Evolutionary conservation across 352 stramenopile genomes (phyloP).

Genomic region (Pythium dissotocum): DNA sequence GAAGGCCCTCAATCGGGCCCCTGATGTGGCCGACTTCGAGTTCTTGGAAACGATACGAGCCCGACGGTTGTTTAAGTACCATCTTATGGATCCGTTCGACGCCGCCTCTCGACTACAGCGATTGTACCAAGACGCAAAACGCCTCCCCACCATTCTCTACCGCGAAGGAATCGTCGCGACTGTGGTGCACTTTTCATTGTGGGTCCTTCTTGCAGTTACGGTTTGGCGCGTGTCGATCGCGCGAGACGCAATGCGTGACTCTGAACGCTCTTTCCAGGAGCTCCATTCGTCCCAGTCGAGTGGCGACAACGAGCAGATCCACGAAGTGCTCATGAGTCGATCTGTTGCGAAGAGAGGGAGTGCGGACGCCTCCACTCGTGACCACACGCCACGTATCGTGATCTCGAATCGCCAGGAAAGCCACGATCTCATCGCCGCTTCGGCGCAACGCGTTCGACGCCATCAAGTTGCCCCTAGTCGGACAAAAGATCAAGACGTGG

Average conservation of each 20-base stretch:
- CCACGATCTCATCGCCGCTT: neutral
- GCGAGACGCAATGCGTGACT: slow-evolving; percentile 33
- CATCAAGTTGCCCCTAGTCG: slow-evolving; percentile 18
- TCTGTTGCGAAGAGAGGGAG: neutral
- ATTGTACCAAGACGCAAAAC: slow-evolving; percentile 26
- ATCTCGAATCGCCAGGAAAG: slow-evolving; percentile 16
- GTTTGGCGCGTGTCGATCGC: slow-evolving; percentile 37
- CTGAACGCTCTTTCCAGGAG: slow-evolving; percentile 25
- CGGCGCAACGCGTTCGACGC: neutral
- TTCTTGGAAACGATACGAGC: slow-evolving; percentile 23
- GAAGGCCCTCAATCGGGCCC: neutral
- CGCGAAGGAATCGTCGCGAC: slow-evolving; percentile 20
- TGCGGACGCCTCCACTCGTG: neutral
- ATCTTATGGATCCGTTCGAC: slow-evolving; percentile 38
- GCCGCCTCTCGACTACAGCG: slow-evolving; percentile 24
- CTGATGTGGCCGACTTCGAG: slow-evolving; percentile 15
- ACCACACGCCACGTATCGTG: slow-evolving; percentile 13
- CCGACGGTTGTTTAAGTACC: slow-evolving; percentile 28
- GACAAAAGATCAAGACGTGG: neutral
- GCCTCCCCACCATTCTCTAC: slow-evolving; percentile 20
- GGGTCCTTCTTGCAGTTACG: slow-evolving; percentile 24
- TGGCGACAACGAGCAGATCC: slow-evolving; percentile 15
- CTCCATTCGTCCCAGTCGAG: slow-evolving; percentile 20
- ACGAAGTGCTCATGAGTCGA: neutral
- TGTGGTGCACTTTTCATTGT: slow-evolving; percentile 18